Base-by-base conservation (phyloP, 2,329 filamentous ascomycete genomes). In the Cladosporium sp. region DNA sequence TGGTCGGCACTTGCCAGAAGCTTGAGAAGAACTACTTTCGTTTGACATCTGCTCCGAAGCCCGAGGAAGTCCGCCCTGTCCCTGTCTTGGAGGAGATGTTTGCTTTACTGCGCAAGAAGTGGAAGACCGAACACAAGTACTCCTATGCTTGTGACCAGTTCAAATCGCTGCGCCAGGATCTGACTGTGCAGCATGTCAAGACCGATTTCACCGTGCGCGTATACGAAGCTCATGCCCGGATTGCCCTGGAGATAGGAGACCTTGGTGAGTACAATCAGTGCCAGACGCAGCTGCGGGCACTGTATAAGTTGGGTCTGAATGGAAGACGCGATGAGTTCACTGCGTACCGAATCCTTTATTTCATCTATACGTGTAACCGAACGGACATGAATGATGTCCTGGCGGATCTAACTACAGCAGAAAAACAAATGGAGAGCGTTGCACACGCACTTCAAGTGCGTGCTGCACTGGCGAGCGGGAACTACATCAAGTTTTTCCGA, bases 181-280 rank as follows among this genome's bases (percentile, higher is more conserved):
- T 98, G 67, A 98, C 93, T 33, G 93, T 98, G 49, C 93, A 98
- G 72, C 92, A 88, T 65, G 90, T 98, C 73, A 91, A 89, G 73
- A 95, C 90, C 70, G 88, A 94, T 47, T 97, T 98, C 67, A 97
- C 93, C 20, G 91, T 97, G 57, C 86, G 81, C 55, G 93, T 96
- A 41, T 98, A 98, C 72, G 93, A 98, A 74, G 94, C 92, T 55
- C 93, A 98, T 73, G 93, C 92, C 57, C 85, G 93, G 54, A 97
- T 98, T 72, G 93, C 93, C 59, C 78, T 98, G 71, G 92, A 98
- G 73, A 96, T 94, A 80, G 90, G 88, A 73, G 93, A 98, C 78
- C 82, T 97, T 77, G 92, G 93, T 98, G 93, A 98, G 93, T 98
- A 98, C 93, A 98, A 98, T 77, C 93, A 98, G 80, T 98, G 93